Evolutionary conservation across 495 filamentous ascomycete species (phyloP), one percentile per base, ranked within the genome.

Genomic region (Thozetella sp.): DNA sequence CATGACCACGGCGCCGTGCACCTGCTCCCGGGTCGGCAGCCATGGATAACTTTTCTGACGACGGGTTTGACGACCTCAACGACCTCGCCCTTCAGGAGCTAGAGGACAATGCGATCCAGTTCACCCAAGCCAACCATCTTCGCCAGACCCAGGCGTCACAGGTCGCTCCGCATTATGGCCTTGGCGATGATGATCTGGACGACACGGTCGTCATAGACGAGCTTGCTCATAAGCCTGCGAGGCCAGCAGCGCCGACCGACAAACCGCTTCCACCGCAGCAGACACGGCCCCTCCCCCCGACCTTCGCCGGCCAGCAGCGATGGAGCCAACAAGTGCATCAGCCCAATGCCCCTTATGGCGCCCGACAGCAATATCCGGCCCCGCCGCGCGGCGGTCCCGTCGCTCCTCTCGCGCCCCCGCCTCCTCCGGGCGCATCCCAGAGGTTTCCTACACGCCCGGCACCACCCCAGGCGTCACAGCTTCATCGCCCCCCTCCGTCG

Each of bases 1-100:
- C 17, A 56, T 12, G 34, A 17, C 30, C 27, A 25, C 25, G 37
- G 45, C 13, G 19, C n/a, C 22, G 30, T 22, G 37, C 15, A 25
- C 20, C n/a, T n/a, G 11, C 30, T 22, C 23, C 37, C 23, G 45
- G 34, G 22, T 23, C 25, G 54, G 50, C 48, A 54, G 52, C 60
- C 56, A 78, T 82, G 74, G 79, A 82, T 70, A 73, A 77, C 11
- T 82, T 74, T 45, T 77, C 74, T 23, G 79, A 82, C 60, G 79
- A 80, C 63, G 76, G 70, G 25, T 71, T 82, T 63, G 77, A 80
- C 56, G 63, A 71, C 48, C 70, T 82, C n/a, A 69, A 77, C 67
- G 74, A 71, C 58, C 71, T 69, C 25, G 62, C 64, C 25, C 63
- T 81, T 17, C 67, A 79, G 54, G 69, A 81, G 57, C 73, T 82